These are phyloP conservation scores for Angophora floribunda DNA, from an alignment of 345 rosid genomes.

Conservation along the genomic window DNA sequence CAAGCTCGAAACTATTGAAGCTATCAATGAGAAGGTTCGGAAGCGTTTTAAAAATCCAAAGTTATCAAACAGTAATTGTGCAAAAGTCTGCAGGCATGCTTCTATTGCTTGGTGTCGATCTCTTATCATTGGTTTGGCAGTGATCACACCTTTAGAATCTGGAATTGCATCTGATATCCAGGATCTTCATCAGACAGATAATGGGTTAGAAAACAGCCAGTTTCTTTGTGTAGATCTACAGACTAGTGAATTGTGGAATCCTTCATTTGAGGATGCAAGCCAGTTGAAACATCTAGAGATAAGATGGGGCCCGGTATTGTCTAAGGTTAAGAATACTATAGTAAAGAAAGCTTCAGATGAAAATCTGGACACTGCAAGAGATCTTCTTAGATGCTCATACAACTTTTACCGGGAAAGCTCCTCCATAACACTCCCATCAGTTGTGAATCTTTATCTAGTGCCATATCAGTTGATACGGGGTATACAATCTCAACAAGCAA, in stretches of 20 bases:
- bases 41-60: slow-evolving; percentile 94
- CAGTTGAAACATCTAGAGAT: slow-evolving; percentile 43
- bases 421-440: slow-evolving; percentile 48
- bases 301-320: slow-evolving; percentile 64
- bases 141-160: slow-evolving; percentile 53
- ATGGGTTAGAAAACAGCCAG: slow-evolving; percentile 33
- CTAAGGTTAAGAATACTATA: slow-evolving; percentile 51
- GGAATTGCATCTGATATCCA: slow-evolving; percentile 31
- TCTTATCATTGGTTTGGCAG: slow-evolving; percentile 63
- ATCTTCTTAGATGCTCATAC: slow-evolving; percentile 66
- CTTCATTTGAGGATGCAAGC: slow-evolving; percentile 50
- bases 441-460: slow-evolving; percentile 52
- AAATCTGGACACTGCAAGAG: slow-evolving; percentile 60
- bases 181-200: slow-evolving; percentile 21
- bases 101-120: slow-evolving; percentile 91
- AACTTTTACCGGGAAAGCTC: slow-evolving; percentile 84
- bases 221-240: slow-evolving; percentile 72
- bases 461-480: slow-evolving; percentile 37
- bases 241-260: slow-evolving; percentile 56
- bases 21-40: slow-evolving; percentile 76
- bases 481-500: slow-evolving; percentile 32
- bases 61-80: slow-evolving; percentile 65
- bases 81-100: slow-evolving; percentile 87
- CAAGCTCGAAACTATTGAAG: slow-evolving; percentile 76
- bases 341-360: slow-evolving; percentile 54